Percentiles rank a stretch among this genome's conserved stretches.
phyloP scores from a whole-genome alignment of 495 filamentous ascomycete species.

The Lasiosphaeria miniovina region DNA sequence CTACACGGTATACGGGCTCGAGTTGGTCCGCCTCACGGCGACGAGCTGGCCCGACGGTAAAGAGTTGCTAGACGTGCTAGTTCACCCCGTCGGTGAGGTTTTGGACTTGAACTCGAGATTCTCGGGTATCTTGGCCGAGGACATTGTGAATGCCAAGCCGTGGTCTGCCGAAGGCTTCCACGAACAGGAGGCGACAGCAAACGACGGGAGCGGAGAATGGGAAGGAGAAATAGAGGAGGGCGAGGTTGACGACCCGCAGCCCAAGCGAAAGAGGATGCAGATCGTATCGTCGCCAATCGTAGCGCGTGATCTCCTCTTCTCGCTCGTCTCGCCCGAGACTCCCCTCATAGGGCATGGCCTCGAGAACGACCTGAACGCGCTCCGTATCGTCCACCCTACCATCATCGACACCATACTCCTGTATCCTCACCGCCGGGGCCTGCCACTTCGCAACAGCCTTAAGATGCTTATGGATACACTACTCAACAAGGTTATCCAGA shows the following conservation, averaged over 20 bases:
- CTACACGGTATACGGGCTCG: conserved; percentile 81
- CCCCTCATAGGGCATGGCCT: conserved; percentile 90
- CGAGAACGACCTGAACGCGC: conserved; percentile 87
- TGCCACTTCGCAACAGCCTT: conserved; percentile 74
- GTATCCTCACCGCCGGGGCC: conserved; percentile 69
- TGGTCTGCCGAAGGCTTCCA: conserved; percentile 38
- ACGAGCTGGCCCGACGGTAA: conserved; percentile 79
- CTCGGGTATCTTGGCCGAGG: conserved; percentile 76
- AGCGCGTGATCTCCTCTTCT: conserved; percentile 72
- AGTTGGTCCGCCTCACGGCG: conserved; percentile 84
- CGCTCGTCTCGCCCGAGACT: conserved; percentile 65
- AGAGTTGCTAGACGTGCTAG: conserved; percentile 76
- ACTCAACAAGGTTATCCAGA: conserved; percentile 72
- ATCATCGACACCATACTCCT: conserved; percentile 85
- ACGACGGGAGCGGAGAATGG: not conserved
- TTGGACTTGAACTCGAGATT: conserved; percentile 88
- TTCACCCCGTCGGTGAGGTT: conserved; percentile 77
- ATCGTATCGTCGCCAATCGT: conserved; percentile 67
- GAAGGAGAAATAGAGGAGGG: not conserved
- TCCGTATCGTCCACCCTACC: conserved; percentile 76
- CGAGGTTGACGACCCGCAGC: conserved; percentile 4
- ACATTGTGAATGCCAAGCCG: conserved; percentile 64
- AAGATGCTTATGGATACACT: conserved; percentile 61
- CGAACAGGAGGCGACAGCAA: not conserved
- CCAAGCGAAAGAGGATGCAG: conserved; percentile 43